Evolutionary conservation across 176 grass and related monocot genomes (phyloP), one percentile per base, ranked within the genome.

Genomic region (Lolium multiflorum): DNA sequence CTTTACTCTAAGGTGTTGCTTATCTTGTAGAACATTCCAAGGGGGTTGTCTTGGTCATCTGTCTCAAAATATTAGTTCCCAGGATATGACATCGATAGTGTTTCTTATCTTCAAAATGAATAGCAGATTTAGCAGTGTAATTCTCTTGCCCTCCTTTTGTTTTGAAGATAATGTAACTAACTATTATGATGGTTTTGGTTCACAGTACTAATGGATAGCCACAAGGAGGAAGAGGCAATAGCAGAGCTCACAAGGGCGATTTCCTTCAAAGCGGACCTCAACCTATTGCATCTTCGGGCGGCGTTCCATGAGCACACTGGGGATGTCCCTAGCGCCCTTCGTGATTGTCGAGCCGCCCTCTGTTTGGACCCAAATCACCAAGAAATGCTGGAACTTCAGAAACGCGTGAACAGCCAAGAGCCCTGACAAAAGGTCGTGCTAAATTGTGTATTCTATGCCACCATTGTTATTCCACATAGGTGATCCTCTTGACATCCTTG

Each of bases 331-430:
- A 90, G 87, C 26, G 89, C 95, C 15, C 93, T 98, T 46, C 76
- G 77, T 72, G 95, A 98, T 55, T 95, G 93, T 87, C 90, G 88
- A 38, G 93, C 95, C 4, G 95, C 95, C 31, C 95, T 98, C 28
- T 98, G 77, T 74, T 80, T 95, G 72, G 95, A 98, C 47, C 93
- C 95, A 3, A 98, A 93, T 37, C 93, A 95, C 81, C 95, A 95
- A 82, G 95, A 98, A 65, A 98, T 98, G 91, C 77, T 98, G 3
- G 95, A 98, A 78, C 93, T 98, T 89, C 95, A 92, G 71, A 93
- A 91, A 85, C 89, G 95, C 3, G 93, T 98, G 66, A 87, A 95
- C 89, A 98, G 81, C 85, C 95, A 93, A 90, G 95, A 98, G 52
- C 89, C 85, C 60, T 98, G 66, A 90, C 76, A 9, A 69, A 57